phyloP scores from a whole-genome alignment of 495 filamentous ascomycete genomes.

The Podospora bellae-mahoneyi region DNA sequence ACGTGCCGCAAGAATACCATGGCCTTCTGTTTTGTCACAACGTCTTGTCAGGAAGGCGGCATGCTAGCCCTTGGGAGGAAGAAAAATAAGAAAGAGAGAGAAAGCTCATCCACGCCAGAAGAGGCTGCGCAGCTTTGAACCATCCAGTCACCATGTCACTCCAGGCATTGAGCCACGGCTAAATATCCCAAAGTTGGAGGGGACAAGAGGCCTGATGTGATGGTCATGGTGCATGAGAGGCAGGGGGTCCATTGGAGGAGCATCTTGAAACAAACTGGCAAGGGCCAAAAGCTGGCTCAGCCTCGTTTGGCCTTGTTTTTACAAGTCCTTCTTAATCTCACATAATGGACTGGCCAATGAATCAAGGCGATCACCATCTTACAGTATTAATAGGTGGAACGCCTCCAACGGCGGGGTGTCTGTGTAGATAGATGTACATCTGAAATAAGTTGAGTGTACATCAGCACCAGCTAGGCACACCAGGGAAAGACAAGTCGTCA shows the following conservation, averaged over 20 bases:
- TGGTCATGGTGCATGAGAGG: not conserved
- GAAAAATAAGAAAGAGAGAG: not conserved
- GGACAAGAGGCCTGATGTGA: not conserved
- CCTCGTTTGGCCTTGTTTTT: conserved; percentile 4
- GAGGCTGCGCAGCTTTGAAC: not conserved
- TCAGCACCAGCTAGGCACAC: not conserved
- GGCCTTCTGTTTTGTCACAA: not conserved
- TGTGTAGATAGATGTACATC: no score
- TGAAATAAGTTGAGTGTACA: not conserved
- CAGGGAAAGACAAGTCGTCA: not conserved
- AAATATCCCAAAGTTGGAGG: not conserved
- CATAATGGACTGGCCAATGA: conserved; percentile 9
- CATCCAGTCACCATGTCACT: not conserved
- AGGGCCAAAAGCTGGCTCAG: not conserved
- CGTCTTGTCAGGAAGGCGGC: not conserved
- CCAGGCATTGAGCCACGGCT: not conserved
- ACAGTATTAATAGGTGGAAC: not conserved
- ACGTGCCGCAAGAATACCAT: conserved; percentile 17
- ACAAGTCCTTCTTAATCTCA: conserved; percentile 11
- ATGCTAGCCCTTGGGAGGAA: not conserved
- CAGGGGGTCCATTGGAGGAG: conserved; percentile 1
- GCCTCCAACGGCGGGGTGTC: no score
- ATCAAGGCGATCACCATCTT: not conserved
- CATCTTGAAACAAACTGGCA: conserved; percentile 21
- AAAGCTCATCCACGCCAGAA: not conserved